Base-by-base conservation (phyloP, 1,139 yeast genomes). In the Saccharomyces hybrid region DNA sequence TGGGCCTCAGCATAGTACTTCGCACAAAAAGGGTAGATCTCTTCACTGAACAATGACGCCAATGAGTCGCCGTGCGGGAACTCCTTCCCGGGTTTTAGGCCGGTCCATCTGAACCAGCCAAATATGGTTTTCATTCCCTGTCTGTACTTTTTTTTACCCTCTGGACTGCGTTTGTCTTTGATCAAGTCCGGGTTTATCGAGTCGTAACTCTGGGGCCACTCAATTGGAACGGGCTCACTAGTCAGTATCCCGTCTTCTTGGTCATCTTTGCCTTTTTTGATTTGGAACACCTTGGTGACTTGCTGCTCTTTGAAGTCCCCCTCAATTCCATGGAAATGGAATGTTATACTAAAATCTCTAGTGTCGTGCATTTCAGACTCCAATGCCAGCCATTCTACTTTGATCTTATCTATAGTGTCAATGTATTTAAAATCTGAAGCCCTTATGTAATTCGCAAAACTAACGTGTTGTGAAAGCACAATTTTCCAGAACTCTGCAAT, bases 21-120 rank as follows among this genome's bases (percentile, higher is more conserved):
- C 26, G 85, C 83, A 16, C 90, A 87, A 63, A 82, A 81, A 23
- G 89, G 88, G 63, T 80, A 85, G 38, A 86, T 67, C 63, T 85
- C 90, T 48, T 85, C 89, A 2, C 78, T 75, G 14, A 86, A 73
- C 51, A 85, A 71, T 49, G 81, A 72, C 0, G 91, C 82, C 58
- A 86, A 73, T 13, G 84, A 88, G 59, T 83, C 90, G 13, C 91
- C 93, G 58, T 77, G 75, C 59, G 90, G 77, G 63, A 81, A 85
- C 63, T 85, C 91, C 64, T 85, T 85, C 1, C 88, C 88, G 1
- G 86, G 85, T 62, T 82, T 83, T 51, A 67, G 67, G 0, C 91
- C 93, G 0, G 91, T 84, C 93, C 93, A 85, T 49, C 73, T 72
- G 63, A 85, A 85, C 82, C 86, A 85, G 3, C 88, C 81, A 67